Percentiles rank a stretch among this genome's conserved stretches.
phyloP scores from a whole-genome alignment of 1,139 yeast genomes.

The Magnusiomyces fungicola region DNA sequence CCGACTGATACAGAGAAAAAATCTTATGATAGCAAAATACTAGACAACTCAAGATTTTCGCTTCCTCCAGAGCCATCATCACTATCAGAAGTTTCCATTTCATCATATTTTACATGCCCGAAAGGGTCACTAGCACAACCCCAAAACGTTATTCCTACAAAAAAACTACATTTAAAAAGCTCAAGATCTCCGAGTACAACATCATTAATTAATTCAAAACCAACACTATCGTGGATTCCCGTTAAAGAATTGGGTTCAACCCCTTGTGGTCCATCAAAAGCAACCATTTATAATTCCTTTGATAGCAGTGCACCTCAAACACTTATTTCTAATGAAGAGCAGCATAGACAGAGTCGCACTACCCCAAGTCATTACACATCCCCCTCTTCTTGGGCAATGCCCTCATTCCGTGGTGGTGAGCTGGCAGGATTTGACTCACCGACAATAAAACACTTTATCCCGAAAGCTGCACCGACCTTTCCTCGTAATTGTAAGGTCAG shows the following conservation, averaged over 20 bases:
- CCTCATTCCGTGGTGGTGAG: neutral
- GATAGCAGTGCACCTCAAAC: neutral
- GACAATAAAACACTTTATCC: slow-evolving; percentile 1
- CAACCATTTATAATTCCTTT: neutral
- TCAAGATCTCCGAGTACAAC: slow-evolving; percentile 3
- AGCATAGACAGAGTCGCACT: neutral
- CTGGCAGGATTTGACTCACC: neutral
- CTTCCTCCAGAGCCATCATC: too few species aligned
- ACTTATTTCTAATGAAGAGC: neutral
- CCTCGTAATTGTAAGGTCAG: slow-evolving; percentile 37
- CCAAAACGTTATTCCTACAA: neutral
- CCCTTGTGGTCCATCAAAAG: slow-evolving; percentile 4
- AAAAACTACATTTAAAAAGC: neutral
- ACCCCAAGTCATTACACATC: neutral
- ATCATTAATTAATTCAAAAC: neutral
- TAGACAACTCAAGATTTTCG: too few species aligned
- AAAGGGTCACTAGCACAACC: neutral
- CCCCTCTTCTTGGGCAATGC: slow-evolving; percentile 12
- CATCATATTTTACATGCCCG: neutral
- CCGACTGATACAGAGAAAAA: too few species aligned
- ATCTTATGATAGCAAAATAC: too few species aligned
- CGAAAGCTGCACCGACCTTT: slow-evolving; percentile 14
- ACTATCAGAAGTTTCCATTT: too few species aligned
- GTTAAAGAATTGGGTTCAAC: neutral
- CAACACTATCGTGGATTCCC: slow-evolving; percentile 2